Base-by-base conservation (phyloP, 495 filamentous ascomycete species). In the Aspergillus nidulans region DNA sequence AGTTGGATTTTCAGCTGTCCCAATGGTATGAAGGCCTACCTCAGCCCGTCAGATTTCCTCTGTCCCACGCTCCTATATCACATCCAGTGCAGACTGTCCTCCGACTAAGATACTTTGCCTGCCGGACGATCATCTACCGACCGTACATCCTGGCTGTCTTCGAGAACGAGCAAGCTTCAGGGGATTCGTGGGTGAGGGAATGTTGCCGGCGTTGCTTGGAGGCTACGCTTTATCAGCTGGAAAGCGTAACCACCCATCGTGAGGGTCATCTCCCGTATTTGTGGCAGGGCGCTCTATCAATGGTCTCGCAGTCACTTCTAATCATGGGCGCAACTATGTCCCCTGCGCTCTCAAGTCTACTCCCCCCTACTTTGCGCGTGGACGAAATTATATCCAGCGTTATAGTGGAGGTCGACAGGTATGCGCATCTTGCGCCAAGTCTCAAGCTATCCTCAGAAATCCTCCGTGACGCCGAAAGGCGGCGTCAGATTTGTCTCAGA, bases 301-400 rank as follows among this genome's bases (percentile, higher is more conserved):
- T 92, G 63, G 86, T 91, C 21, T 89, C 86, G 7, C 89, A 92
- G 70, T 85, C 86, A 2, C 74, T 91, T 26, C 69, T 92, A 36
- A 81, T 92, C 32, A 92, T 91, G 88, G 88, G 87, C 6, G 88
- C 87, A 46, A 91, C 84, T 16, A 88, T 92, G 85, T 89, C 84
- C n/a, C 84, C 83, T 10, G 83, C 83, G 7, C 78, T 91, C 9
- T 82, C 82, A 12, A 77, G 72, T 38, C 79, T 90, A 20, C 79
- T 91, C 16, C 83, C 87, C 45, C 81, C 84, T 7, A 70, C 80
- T 9, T 66, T 76, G 13, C 74, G 80, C 51, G 82, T 90, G 49
- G 85, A 91, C 64, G 75, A 78, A 32, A 88, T 91, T 60, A 90
- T 91, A 71, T 82, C 83, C 59, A 79, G 84, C 40, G 87, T 90